Conservation (phyloP, 2,329 filamentous ascomycete genomes). For the Botrytis squamosa region DNA sequence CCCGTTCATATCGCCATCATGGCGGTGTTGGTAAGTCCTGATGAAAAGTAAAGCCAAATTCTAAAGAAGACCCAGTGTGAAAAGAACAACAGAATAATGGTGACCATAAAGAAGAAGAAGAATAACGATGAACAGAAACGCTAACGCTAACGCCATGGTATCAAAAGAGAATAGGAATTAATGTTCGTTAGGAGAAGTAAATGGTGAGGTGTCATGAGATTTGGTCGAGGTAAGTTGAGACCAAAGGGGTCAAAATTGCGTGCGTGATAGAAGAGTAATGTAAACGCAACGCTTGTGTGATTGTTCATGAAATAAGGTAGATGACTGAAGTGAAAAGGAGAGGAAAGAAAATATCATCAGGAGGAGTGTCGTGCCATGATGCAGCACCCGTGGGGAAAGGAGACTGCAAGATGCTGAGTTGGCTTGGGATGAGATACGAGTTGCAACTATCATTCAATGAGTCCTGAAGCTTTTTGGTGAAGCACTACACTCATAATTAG, state of each 20-base stretch:
- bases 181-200: background rate
- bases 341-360: background rate
- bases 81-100: background rate
- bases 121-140: background rate
- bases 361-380: slow-evolving; percentile 13
- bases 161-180: background rate
- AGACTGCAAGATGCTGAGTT: too few relatives aligned
- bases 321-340: background rate
- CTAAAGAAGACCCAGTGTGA: too few relatives aligned
- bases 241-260: background rate
- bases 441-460: slow-evolving; percentile 21
- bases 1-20: background rate
- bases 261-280: background rate
- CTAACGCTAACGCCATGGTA: slow-evolving; percentile 13
- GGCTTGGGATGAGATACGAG: slow-evolving; percentile 21
- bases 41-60: background rate
- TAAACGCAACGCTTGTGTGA: background rate
- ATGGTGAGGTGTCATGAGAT: background rate
- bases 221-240: background rate
- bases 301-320: background rate
- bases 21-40: background rate
- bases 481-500: slow-evolving; percentile 28
- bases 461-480: slow-evolving; percentile 37
- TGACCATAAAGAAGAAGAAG: background rate
- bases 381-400: background rate